A percentile compares a stretch with the other conserved stretches of the same genome.
Evolutionary conservation across 345 rosid genomes (phyloP).

Genomic region (Clarkia xantiana): DNA sequence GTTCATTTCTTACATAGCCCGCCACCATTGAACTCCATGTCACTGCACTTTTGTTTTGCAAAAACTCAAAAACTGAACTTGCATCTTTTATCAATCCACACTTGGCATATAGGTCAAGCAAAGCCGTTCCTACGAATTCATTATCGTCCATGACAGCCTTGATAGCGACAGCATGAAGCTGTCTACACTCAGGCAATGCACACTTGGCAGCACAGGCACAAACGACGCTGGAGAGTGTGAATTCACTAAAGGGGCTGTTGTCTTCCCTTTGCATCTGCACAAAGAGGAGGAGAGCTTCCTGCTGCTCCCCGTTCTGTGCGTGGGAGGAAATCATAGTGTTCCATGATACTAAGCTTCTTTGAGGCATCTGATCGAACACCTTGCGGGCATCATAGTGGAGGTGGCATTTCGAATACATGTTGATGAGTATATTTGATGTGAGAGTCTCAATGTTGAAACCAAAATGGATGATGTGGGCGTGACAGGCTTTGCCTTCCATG

Average conservation of each 20-base stretch:
- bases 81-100: slow-evolving; percentile 44
- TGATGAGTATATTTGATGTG: slow-evolving; percentile 44
- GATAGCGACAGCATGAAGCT: slow-evolving; percentile 48
- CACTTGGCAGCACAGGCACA: slow-evolving; percentile 43
- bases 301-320: slow-evolving; percentile 21
- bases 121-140: slow-evolving; percentile 54
- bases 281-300: slow-evolving; percentile 34
- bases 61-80: slow-evolving; percentile 31
- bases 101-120: slow-evolving; percentile 73
- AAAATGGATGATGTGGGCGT: slow-evolving; percentile 25
- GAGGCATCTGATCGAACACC: slow-evolving; percentile 54
- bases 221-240: slow-evolving; percentile 58
- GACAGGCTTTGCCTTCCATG: slow-evolving; percentile 33
- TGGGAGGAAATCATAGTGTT: slow-evolving; percentile 48
- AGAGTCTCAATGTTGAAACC: slow-evolving; percentile 23
- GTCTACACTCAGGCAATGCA: slow-evolving; percentile 32
- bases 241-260: slow-evolving; percentile 31
- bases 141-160: slow-evolving; percentile 53
- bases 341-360: slow-evolving; percentile 63
- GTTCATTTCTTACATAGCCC: slow-evolving; percentile 58
- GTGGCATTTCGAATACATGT: slow-evolving; percentile 40
- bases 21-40: slow-evolving; percentile 85
- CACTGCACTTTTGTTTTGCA: slow-evolving; percentile 52
- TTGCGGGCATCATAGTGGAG: slow-evolving; percentile 27
- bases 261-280: slow-evolving; percentile 23